Conservation (phyloP, 2,329 filamentous ascomycete species). For the Hymenoscyphus fructigenus region DNA sequence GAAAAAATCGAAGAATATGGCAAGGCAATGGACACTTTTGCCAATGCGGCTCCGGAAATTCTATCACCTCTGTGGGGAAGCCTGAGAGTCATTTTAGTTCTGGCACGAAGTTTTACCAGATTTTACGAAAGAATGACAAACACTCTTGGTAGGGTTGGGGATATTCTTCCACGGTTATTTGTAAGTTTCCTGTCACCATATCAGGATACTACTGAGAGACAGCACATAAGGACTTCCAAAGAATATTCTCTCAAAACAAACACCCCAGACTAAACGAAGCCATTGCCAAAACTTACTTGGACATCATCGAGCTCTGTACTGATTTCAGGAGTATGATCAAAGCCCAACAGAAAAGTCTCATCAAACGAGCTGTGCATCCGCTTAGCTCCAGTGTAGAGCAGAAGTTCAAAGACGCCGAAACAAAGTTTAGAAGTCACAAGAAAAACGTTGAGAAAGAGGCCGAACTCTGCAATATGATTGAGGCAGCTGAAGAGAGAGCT, state of each 20-base stretch:
- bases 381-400: constrained; percentile 7
- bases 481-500: constrained; percentile 17
- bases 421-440: constrained; percentile 18
- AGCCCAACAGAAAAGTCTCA: constrained; percentile 14
- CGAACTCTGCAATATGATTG: constrained; percentile 18
- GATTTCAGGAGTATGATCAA: constrained; percentile 16
- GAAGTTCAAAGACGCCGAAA: constrained; percentile 16
- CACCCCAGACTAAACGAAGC: constrained; percentile 19
- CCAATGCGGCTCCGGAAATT: constrained; percentile 15
- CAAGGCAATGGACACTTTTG: constrained; percentile 18
- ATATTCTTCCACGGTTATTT: constrained; percentile 19
- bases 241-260: constrained; percentile 18
- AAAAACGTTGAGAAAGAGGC: constrained; percentile 20
- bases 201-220: not conserved
- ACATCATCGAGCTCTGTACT: constrained; percentile 21
- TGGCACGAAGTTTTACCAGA: constrained; percentile 10
- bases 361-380: constrained; percentile 16
- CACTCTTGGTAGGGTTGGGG: constrained; percentile 17
- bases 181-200: not conserved
- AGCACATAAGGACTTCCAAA: constrained; percentile 16
- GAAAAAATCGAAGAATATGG: constrained; percentile 15
- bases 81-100: constrained; percentile 16
- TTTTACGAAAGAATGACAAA: constrained; percentile 18
- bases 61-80: constrained; percentile 21
- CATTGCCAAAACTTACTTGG: constrained; percentile 20